Conservation (phyloP, 148 eudicot genomes). For the Fagopyrum tataricum region DNA sequence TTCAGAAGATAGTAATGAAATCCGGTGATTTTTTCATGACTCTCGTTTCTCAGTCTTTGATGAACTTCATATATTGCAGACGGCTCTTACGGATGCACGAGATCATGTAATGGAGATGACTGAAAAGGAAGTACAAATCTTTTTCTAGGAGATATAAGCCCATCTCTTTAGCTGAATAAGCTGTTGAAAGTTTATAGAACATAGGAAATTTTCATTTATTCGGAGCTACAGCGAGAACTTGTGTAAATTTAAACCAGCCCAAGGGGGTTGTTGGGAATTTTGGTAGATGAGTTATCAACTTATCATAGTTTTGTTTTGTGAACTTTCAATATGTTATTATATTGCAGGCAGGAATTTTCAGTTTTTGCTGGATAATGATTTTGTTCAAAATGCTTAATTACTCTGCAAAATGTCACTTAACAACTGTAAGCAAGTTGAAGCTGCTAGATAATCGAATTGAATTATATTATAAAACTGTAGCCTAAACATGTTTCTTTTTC, state of each 20-base stretch:
- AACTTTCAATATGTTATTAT: not conserved
- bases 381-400: no score
- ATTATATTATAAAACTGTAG: no score
- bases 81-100: conserved; percentile 83
- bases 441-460: no score
- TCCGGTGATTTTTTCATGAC: not conserved
- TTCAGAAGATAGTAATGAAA: not conserved
- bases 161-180: not conserved
- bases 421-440: no score
- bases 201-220: conserved; percentile 5
- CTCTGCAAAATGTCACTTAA: no score
- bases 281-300: conserved; percentile 5
- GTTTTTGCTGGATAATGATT: not conserved
- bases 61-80: conserved; percentile 35
- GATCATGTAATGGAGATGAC: conserved; percentile 94
- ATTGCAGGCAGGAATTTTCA: not conserved
- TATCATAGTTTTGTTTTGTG: not conserved
- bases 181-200: not conserved
- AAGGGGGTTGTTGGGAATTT: conserved; percentile 6
- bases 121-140: conserved; percentile 61
- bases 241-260: not conserved
- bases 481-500: no score
- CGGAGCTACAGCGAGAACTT: not conserved
- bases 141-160: conserved; percentile 29
- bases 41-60: not conserved